These are phyloP conservation scores for Beauveria varroae DNA, from an alignment of 2,329 filamentous ascomycete genomes.

Conservation along the genomic window DNA sequence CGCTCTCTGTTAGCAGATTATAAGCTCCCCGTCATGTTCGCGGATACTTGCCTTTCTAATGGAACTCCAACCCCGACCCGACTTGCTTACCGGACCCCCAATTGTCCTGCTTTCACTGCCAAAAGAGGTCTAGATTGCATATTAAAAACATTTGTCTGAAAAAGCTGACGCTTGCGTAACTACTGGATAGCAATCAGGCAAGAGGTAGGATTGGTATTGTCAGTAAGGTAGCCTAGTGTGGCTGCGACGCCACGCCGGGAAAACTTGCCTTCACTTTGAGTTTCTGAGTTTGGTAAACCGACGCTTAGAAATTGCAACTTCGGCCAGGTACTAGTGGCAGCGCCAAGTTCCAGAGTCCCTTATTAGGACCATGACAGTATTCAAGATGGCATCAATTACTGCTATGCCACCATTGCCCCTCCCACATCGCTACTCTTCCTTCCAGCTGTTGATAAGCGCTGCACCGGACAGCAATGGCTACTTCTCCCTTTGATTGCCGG, in stretches of 20 bases:
- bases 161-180: background rate
- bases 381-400: background rate
- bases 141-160: no score
- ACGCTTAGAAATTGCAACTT: no score
- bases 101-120: no score
- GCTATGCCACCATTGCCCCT: background rate
- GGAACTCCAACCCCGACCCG: no score
- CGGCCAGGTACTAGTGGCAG: no score
- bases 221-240: background rate
- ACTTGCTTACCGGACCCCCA: no score
- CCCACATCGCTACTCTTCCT: background rate
- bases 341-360: no score
- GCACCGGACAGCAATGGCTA: background rate
- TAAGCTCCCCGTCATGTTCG: background rate
- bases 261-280: background rate
- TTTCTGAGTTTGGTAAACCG: background rate
- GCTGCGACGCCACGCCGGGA: background rate
- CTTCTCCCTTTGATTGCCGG: background rate
- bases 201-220: background rate
- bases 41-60: background rate
- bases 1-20: background rate
- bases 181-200: background rate
- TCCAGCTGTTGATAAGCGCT: background rate
- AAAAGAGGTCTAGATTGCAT: no score
- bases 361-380: background rate